These are phyloP conservation scores for Fomitopsis pulvina DNA, from an alignment of 768 basidiomycete species.

Conservation along the genomic window DNA sequence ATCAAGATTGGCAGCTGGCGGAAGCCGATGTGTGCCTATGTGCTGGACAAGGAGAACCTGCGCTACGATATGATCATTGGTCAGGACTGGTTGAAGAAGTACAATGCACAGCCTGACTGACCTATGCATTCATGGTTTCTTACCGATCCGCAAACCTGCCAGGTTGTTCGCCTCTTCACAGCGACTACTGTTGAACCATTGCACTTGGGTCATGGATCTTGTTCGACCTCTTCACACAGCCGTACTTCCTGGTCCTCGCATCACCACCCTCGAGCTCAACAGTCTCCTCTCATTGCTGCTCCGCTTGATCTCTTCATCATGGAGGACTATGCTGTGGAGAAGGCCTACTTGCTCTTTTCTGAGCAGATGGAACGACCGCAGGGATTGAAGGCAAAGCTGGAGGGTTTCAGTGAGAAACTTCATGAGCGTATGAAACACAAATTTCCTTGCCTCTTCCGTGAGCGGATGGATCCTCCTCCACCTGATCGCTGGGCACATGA, in stretches of 20 bases:
- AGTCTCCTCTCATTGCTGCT: neutral
- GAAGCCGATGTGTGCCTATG: neutral
- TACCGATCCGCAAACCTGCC: neutral
- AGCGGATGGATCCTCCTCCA: slow-evolving; percentile 1
- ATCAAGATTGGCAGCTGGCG: slow-evolving; percentile 1
- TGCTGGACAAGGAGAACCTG: slow-evolving; percentile 1
- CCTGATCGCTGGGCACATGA: slow-evolving; percentile 4
- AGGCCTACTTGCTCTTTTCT: neutral
- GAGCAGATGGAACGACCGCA: neutral
- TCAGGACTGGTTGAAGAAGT: neutral
- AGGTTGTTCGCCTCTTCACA: neutral
- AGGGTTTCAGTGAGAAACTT: slow-evolving; percentile 10
- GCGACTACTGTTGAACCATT: neutral
- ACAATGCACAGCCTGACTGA: slow-evolving; percentile 5
- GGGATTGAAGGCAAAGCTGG: neutral
- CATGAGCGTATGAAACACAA: neutral
- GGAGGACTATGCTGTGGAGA: neutral
- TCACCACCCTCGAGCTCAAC: neutral
- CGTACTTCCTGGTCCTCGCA: neutral
- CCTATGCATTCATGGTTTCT: neutral
- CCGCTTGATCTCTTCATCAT: neutral
- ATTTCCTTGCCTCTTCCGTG: slow-evolving; percentile 12
- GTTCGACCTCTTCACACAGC: neutral
- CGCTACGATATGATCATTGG: slow-evolving; percentile 5
- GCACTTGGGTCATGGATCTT: neutral